phyloP scores from a whole-genome alignment of 345 rosid species.

The Salix purpurea region DNA sequence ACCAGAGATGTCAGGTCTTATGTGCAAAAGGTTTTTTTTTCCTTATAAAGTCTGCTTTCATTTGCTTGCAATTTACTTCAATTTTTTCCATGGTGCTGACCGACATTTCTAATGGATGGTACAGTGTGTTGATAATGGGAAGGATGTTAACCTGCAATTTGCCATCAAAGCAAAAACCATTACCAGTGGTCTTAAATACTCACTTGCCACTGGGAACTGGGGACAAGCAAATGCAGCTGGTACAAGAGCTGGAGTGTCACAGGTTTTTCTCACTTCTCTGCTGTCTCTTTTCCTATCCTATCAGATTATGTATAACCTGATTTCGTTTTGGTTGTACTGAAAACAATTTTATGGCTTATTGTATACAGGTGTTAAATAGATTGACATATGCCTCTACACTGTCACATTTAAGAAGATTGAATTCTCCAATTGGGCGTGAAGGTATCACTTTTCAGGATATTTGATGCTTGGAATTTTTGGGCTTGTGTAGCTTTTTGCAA shows the following conservation, averaged over 20 bases:
- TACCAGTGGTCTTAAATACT: slow-evolving; percentile 93
- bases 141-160: slow-evolving; percentile 91
- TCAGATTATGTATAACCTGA: background rate
- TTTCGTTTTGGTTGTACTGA: background rate
- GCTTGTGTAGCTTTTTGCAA: background rate
- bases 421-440: slow-evolving; percentile 99
- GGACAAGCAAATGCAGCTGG: slow-evolving; percentile 99
- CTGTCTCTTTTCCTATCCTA: background rate
- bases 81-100: slow-evolving; percentile 10
- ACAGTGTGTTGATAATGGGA: slow-evolving; percentile 94
- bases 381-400: slow-evolving; percentile 92
- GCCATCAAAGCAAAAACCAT: slow-evolving; percentile 98
- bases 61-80: background rate
- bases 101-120: slow-evolving; percentile 19
- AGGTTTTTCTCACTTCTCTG: slow-evolving; percentile 40
- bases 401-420: slow-evolving; percentile 91
- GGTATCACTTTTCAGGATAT: slow-evolving; percentile 36
- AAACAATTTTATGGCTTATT: background rate
- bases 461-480: background rate
- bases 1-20: slow-evolving; percentile 91
- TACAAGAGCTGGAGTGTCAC: slow-evolving; percentile 99
- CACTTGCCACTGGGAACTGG: slow-evolving; percentile 99
- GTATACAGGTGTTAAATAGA: slow-evolving; percentile 71
- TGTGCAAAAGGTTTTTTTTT: slow-evolving; percentile 80
- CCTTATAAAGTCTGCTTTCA: slow-evolving; percentile 8